These are phyloP conservation scores for Lentinula boryana DNA, from an alignment of 768 basidiomycete genomes.

Conservation along the genomic window DNA sequence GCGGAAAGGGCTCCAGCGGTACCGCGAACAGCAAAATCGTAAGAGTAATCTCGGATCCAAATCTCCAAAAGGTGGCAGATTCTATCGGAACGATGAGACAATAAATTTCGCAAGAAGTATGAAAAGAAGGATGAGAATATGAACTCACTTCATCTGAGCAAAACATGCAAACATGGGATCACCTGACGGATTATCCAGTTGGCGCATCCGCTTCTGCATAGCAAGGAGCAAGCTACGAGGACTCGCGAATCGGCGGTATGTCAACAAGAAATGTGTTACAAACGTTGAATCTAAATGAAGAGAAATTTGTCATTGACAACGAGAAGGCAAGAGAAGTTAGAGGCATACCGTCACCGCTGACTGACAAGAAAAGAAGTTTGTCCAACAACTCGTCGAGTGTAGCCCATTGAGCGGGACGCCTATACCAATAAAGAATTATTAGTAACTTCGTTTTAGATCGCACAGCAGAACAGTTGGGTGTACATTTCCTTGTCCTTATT, in stretches of 20 bases:
- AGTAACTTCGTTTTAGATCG: background rate
- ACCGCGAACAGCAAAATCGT: slow-evolving; percentile 75
- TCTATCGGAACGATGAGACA: slow-evolving; percentile 29
- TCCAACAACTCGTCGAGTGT: slow-evolving; percentile 76
- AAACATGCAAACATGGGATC: slow-evolving; percentile 86
- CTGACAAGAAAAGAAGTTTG: slow-evolving; percentile 74
- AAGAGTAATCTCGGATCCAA: slow-evolving; percentile 72
- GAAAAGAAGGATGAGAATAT: slow-evolving; percentile 5
- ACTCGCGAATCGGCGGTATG: slow-evolving; percentile 77
- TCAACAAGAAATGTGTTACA: slow-evolving; percentile 75
- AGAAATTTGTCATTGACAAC: background rate
- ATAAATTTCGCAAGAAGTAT: slow-evolving; percentile 1
- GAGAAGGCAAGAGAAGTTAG: background rate
- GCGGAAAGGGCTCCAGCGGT: slow-evolving; percentile 69
- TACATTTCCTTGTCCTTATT: slow-evolving; percentile 44
- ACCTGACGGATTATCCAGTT: slow-evolving; percentile 62
- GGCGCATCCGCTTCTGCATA: slow-evolving; percentile 83
- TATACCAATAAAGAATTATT: slow-evolving; percentile 11
- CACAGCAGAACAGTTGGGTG: slow-evolving; percentile 18
- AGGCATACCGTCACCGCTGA: slow-evolving; percentile 73
- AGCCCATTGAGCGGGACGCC: slow-evolving; percentile 63
- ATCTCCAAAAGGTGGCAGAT: slow-evolving; percentile 74
- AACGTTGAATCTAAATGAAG: slow-evolving; percentile 58
- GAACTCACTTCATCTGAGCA: slow-evolving; percentile 74
- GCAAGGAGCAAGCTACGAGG: slow-evolving; percentile 77